These are phyloP conservation scores for Lodderomyces theae DNA, from an alignment of 1,139 yeast genomes.

Conservation along the genomic window DNA sequence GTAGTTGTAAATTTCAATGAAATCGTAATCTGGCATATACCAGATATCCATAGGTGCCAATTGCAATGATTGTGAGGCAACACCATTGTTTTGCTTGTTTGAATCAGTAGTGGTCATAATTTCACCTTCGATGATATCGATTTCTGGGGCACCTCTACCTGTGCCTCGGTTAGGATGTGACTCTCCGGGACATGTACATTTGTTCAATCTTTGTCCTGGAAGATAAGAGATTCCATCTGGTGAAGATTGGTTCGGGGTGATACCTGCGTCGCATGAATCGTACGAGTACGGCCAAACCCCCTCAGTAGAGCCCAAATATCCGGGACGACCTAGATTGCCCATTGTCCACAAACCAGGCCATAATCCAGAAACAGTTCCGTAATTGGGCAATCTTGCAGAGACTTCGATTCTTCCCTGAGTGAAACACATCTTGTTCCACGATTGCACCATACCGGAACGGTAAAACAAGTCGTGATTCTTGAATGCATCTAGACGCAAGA, in stretches of 20 bases:
- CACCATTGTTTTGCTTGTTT: constrained; percentile 43
- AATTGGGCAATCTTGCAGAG: constrained; percentile 72
- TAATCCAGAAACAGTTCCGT: constrained; percentile 68
- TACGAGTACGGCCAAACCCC: constrained; percentile 94
- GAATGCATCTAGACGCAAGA: constrained; percentile 67
- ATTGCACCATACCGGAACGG: constrained; percentile 81
- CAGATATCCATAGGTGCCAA: constrained; percentile 85
- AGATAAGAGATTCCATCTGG: constrained; percentile 77
- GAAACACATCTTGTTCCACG: constrained; percentile 81
- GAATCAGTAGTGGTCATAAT: constrained; percentile 36
- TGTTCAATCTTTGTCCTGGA: constrained; percentile 71
- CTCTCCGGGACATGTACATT: constrained; percentile 71
- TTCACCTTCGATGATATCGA: constrained; percentile 80
- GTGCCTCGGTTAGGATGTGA: constrained; percentile 78
- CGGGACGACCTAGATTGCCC: constrained; percentile 86
- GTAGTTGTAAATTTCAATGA: constrained; percentile 58
- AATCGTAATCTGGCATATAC: constrained; percentile 80
- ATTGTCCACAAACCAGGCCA: constrained; percentile 94
- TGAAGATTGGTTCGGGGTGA: constrained; percentile 81
- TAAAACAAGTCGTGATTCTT: constrained; percentile 69
- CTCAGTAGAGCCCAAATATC: constrained; percentile 72
- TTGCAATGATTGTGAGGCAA: constrained; percentile 80
- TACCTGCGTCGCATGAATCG: constrained; percentile 80
- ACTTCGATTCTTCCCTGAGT: constrained; percentile 73
- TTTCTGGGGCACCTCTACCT: constrained; percentile 91